phyloP scores from a whole-genome alignment of 2,329 filamentous ascomycete genomes.

The Neospermospora avenae region DNA sequence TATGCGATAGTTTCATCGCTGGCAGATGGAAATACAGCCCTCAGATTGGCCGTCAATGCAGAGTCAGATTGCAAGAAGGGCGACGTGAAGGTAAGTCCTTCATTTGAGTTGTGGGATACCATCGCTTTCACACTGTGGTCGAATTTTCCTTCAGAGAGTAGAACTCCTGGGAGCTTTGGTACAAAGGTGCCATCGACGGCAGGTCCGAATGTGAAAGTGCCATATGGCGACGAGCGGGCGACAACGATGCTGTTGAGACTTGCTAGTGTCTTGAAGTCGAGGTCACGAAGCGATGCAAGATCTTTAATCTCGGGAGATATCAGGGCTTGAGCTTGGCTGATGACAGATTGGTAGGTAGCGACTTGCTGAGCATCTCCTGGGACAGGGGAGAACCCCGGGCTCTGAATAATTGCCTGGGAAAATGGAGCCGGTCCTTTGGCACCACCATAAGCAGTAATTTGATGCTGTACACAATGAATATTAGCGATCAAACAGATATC shows the following conservation, averaged over 20 bases:
- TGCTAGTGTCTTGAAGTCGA: conserved; percentile 16
- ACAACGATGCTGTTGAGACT: conserved; percentile 21
- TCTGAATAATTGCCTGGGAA: conserved; percentile 37
- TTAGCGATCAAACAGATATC: no score
- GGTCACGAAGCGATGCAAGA: conserved; percentile 12
- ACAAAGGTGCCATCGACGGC: conserved; percentile 48
- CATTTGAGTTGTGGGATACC: conserved; percentile 43
- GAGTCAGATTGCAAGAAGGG: conserved; percentile 2
- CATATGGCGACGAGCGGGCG: conserved; percentile 33
- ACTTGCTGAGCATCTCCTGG: conserved; percentile 9
- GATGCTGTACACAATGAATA: no score
- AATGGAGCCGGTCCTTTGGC: conserved; percentile 37
- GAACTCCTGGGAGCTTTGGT: conserved; percentile 42
- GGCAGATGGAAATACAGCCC: conserved; percentile 26
- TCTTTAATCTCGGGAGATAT: conserved; percentile 19
- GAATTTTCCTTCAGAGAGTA: conserved; percentile 43
- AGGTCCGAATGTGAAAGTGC: conserved; percentile 43
- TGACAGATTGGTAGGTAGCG: conserved; percentile 19
- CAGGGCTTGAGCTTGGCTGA: conserved; percentile 19
- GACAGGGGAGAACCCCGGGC: conserved; percentile 23
- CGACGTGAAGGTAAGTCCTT: conserved; percentile 35
- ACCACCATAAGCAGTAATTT: conserved; percentile 51
- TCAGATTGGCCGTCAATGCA: conserved; percentile 34
- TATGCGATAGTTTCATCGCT: conserved; percentile 36
- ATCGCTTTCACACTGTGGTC: conserved; percentile 44